Percentiles rank a stretch among this genome's conserved stretches.
Conservation (phyloP, 257 asterid species). For the Solanum sitiens region DNA sequence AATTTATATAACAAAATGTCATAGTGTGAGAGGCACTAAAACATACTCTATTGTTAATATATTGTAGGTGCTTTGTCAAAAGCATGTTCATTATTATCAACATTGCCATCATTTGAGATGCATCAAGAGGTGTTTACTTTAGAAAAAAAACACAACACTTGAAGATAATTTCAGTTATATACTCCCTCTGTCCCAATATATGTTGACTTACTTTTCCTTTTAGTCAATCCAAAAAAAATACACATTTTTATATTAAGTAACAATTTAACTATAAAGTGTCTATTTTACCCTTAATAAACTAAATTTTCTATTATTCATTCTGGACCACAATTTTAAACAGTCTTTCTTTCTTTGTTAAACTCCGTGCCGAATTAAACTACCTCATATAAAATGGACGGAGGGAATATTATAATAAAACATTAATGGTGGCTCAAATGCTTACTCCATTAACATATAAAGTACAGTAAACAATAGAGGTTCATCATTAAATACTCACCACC, state of each 20-base stretch:
- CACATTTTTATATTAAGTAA: too few relatives aligned
- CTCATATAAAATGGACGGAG: too few relatives aligned
- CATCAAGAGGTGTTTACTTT: neutral
- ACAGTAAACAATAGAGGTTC: neutral
- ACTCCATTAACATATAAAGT: neutral
- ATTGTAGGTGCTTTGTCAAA: neutral
- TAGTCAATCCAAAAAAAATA: too few relatives aligned
- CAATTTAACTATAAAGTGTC: too few relatives aligned
- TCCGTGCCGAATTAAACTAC: fast-evolving
- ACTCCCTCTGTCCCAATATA: too few relatives aligned
- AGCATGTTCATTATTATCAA: neutral
- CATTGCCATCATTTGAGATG: neutral
- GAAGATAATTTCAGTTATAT: neutral
- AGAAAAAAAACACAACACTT: neutral
- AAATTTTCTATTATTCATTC: too few relatives aligned
- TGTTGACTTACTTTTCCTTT: too few relatives aligned
- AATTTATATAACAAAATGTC: neutral
- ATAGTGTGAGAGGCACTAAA: neutral
- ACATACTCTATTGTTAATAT: neutral
- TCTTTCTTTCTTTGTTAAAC: too few relatives aligned
- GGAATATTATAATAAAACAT: too few relatives aligned
- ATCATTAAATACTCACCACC: neutral
- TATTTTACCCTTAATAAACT: too few relatives aligned
- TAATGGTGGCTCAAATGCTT: neutral
- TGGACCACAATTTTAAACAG: too few relatives aligned